Evolutionary conservation across 1,139 yeast genomes (phyloP).

Genomic region (Suhomyces ambrosiae): DNA sequence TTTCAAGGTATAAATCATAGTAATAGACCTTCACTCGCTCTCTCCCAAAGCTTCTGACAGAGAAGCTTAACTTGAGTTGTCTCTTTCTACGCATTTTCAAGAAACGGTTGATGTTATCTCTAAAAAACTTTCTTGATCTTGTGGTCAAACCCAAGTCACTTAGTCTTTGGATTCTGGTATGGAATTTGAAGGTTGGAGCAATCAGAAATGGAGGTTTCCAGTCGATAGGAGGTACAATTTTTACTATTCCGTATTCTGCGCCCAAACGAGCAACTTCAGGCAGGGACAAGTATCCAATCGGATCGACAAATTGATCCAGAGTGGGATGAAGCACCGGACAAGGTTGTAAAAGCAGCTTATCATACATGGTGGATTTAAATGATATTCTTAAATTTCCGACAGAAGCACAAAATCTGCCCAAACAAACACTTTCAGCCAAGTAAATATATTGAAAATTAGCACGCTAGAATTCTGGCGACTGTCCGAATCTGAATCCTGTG

Average conservation of each 20-base stretch:
- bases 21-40: constrained; percentile 35
- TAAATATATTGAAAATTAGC: constrained; percentile 2
- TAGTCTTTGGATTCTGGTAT: constrained; percentile 64
- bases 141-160: constrained; percentile 65
- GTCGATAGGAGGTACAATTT: constrained; percentile 60
- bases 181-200: constrained; percentile 57
- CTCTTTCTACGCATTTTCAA: constrained; percentile 47
- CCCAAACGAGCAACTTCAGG: constrained; percentile 56
- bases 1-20: constrained; percentile 58
- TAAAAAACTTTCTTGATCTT: constrained; percentile 63
- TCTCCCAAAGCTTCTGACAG: constrained; percentile 11
- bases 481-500: background rate
- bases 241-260: constrained; percentile 60
- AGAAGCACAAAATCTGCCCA: background rate
- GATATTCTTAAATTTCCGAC: constrained; percentile 4
- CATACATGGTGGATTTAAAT: constrained; percentile 18
- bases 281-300: constrained; percentile 61
- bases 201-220: constrained; percentile 57
- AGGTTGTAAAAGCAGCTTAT: constrained; percentile 32
- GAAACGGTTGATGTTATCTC: constrained; percentile 60
- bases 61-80: constrained; percentile 30
- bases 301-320: constrained; percentile 56
- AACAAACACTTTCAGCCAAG: background rate
- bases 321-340: constrained; percentile 65
- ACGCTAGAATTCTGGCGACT: constrained; percentile 1